Conservation (phyloP, 352 stramenopile genomes). For the Phytophthora pinifolia region DNA sequence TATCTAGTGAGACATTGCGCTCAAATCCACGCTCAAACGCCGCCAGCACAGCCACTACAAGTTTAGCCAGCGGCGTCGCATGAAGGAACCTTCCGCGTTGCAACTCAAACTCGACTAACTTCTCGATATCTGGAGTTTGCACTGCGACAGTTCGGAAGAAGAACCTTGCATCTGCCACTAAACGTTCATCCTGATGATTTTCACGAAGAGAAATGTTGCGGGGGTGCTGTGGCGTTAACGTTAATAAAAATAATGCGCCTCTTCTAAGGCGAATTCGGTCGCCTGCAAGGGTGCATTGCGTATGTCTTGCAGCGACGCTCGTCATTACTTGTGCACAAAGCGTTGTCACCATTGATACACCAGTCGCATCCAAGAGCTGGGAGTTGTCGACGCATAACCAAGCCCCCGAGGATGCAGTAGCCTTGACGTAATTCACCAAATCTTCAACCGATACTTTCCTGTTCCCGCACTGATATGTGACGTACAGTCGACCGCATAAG, state of each 20-base stretch:
- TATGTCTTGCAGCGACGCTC: conserved; percentile 32
- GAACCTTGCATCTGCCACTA: conserved; percentile 22
- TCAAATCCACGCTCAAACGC: conserved; percentile 33
- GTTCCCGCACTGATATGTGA: conserved; percentile 41
- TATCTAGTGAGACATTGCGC: conserved; percentile 10
- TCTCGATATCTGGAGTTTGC: conserved; percentile 35
- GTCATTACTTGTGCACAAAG: conserved; percentile 56
- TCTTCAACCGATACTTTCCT: conserved; percentile 27
- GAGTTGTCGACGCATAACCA: conserved; percentile 56
- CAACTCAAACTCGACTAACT: conserved; percentile 48
- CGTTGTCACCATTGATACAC: conserved; percentile 29
- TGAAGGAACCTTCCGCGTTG: conserved; percentile 38
- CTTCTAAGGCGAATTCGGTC: conserved; percentile 47
- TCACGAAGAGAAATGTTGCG: not conserved
- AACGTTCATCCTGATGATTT: not conserved
- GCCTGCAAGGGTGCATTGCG: conserved; percentile 38
- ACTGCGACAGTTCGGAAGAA: conserved; percentile 49
- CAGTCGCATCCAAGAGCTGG: conserved; percentile 21
- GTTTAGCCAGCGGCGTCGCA: conserved; percentile 28
- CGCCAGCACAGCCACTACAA: conserved; percentile 34
- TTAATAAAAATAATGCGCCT: conserved; percentile 46
- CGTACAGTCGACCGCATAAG: conserved; percentile 51
- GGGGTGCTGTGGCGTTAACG: conserved; percentile 8
- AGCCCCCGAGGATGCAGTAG: conserved; percentile 45
- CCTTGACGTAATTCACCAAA: conserved; percentile 51